Evolutionary conservation across 2,329 filamentous ascomycete species (phyloP).

Genomic region (Venturia asperata): DNA sequence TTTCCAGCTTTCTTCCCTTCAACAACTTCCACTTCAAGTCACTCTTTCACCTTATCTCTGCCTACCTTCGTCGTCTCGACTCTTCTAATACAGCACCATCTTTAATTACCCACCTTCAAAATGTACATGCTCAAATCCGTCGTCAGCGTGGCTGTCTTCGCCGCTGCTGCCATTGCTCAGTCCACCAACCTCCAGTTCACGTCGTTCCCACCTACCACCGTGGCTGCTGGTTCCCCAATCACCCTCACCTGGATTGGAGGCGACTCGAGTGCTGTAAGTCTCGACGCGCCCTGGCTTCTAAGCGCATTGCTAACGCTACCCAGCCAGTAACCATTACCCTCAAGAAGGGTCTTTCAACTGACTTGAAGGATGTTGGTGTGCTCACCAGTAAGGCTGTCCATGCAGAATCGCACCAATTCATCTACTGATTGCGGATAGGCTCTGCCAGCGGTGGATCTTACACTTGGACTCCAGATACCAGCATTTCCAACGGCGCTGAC

Average conservation of each 20-base stretch:
- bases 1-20: neutral
- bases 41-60: constrained; percentile 25
- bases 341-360: constrained; percentile 43
- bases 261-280: constrained; percentile 28
- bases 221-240: constrained; percentile 44
- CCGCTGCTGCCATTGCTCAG: constrained; percentile 42
- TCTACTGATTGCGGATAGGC: constrained; percentile 25
- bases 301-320: constrained; percentile 21
- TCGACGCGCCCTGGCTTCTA: neutral
- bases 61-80: constrained; percentile 21
- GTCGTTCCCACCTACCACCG: constrained; percentile 39
- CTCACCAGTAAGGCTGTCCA: constrained; percentile 39
- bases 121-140: constrained; percentile 19
- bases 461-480: constrained; percentile 44
- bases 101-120: constrained; percentile 23
- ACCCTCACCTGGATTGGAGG: constrained; percentile 44
- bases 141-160: constrained; percentile 35
- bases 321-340: constrained; percentile 46
- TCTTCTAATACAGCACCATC: constrained; percentile 21
- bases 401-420: neutral
- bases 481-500: constrained; percentile 39
- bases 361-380: constrained; percentile 45
- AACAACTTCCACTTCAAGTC: constrained; percentile 22
- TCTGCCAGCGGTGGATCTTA: constrained; percentile 41
- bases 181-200: constrained; percentile 43